Base-by-base conservation (phyloP, 345 rosid species). In the Aquilaria yunnanensis region DNA sequence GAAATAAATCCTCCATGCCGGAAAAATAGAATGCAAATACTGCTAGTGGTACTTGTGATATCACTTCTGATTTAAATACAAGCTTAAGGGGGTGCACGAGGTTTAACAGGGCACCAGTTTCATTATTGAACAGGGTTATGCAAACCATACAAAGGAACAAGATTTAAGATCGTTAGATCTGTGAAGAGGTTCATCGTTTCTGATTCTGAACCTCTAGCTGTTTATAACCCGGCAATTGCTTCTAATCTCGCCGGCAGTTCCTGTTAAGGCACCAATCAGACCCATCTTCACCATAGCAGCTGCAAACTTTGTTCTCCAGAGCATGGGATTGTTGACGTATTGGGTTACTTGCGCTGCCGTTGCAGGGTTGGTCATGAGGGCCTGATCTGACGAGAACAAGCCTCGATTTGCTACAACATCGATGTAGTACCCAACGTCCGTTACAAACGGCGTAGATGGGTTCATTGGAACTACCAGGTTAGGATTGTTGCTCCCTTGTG, bases 241-340 rank as follows among this genome's bases (percentile, higher is more conserved):
- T 37, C 96, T 76, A 48, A 89, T 76, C 65, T 92, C 81, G 14
- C 98, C 96, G 1, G 77, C 64, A 1, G 14, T 59, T n/a, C 89
- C 96, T 0, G 84, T 81, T 62, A 85, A 66, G n/a, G 87, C 91
- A 29, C 70, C 80, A 37, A 85, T 49, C 10, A 74, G 78, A 8
- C 91, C 89, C 96, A 92, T 85, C 72, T 92, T 92, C 43, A 77
- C 74, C 89, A 89, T 89, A 2, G 96, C 74, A 14, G 76, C 67
- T 9, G 69, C 84, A 34, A 92, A 89, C 62, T 78, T 79, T 1
- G 53, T 73, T 51, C 49, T 75, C 82, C 85, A 85, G 32, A 59
- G 32, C 2, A 2, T 32, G 8, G 79, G 67, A 54, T 53, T 60
- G 31, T 37, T 55, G 3, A 80, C 83, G 57, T 81, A 67, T 48